Base-by-base conservation (phyloP, 2,329 filamentous ascomycete species). In the Colletotrichum tofieldiae region DNA sequence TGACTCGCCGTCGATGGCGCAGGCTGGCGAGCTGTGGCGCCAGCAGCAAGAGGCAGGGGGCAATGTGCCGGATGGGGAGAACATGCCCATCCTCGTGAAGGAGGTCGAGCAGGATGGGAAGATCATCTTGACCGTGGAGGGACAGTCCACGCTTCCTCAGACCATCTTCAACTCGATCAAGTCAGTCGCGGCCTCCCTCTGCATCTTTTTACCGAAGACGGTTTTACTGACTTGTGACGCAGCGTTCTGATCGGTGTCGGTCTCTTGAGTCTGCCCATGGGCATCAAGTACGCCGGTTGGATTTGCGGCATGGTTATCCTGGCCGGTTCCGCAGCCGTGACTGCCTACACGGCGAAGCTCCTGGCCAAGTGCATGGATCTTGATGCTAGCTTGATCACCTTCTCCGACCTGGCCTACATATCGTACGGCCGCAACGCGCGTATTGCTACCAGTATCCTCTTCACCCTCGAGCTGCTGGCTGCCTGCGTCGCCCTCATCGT, bases 161-260 rank as follows among this genome's bases (percentile, higher is more conserved):
- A 98, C 96, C 8, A 89, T 98, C 74, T 97, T 98, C 86, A 99
- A 99, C 83, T 97, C 94, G 3, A 96, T 96, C 80, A 98, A 98
- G 84, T 86, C 75, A 73, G 82, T 20, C 43, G 6, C 35, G 39
- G 67, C 52, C 52, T 39, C 5, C 20, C 26, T 20, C 23, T 23
- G n/a, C 35, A 39, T 18, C 29, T 35, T n/a, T 18, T 35, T 14
- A 16, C n/a, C n/a, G 16, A 51, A 47, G 37, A 9, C n/a, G 41
- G 16, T 49, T 1, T 12, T 45, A 32, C 69, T 72, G 58, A 72
- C 59, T 6, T 32, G 16, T 37, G 39, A 26, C 14, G 65, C 37
- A 88, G 87, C 75, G 94, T 97, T 62, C 85, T 98, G 71, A 96
- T 98, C 73, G 95, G 95, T 20, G 92, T 99, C 39, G 96, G 96